Evolutionary conservation across 495 filamentous ascomycete species (phyloP).

Genomic region (Aspergillus steynii): DNA sequence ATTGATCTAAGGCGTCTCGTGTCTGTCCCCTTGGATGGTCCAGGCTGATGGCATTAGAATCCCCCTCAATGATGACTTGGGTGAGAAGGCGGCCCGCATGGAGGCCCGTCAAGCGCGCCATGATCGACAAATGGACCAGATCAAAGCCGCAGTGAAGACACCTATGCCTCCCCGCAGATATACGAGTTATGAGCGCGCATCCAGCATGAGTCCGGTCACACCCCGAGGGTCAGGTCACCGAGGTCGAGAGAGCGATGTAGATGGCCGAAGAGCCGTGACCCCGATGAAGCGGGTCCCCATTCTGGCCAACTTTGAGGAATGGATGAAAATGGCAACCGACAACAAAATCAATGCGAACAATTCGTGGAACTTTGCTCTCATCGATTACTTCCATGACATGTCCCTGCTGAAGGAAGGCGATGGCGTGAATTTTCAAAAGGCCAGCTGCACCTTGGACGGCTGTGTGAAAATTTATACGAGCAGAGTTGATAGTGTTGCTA

Average conservation of each 20-base stretch:
- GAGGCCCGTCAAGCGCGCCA: slow-evolving; percentile 87
- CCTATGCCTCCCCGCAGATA: slow-evolving; percentile 69
- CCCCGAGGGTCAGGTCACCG: slow-evolving; percentile 55
- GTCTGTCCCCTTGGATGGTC: not conserved
- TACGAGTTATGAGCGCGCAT: slow-evolving; percentile 61
- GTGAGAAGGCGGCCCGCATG: slow-evolving; percentile 85
- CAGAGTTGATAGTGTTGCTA: slow-evolving; percentile 96
- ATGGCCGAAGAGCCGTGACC: slow-evolving; percentile 74
- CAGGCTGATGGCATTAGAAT: slow-evolving; percentile 51
- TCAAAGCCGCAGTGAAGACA: slow-evolving; percentile 82
- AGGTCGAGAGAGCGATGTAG: slow-evolving; percentile 59
- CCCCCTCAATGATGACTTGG: slow-evolving; percentile 92
- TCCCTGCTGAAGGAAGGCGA: slow-evolving; percentile 94
- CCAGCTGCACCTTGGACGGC: slow-evolving; percentile 95
- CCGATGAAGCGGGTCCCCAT: slow-evolving; percentile 97
- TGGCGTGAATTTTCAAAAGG: slow-evolving; percentile 97
- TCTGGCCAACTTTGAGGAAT: slow-evolving; percentile 97
- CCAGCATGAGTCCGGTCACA: slow-evolving; percentile 65
- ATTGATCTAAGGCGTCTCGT: not conserved
- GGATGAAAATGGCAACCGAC: slow-evolving; percentile 99
- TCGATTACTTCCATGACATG: slow-evolving; percentile 99
- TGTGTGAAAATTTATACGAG: slow-evolving; percentile 99
- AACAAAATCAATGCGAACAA: slow-evolving; percentile 99
- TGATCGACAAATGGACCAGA: slow-evolving; percentile 87
- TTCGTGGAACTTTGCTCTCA: slow-evolving; percentile 98